A percentile compares a stretch with the other conserved stretches of the same genome.
Evolutionary conservation across 108 stramenopile species (phyloP).

Genomic region (Cyclotella atomus): DNA sequence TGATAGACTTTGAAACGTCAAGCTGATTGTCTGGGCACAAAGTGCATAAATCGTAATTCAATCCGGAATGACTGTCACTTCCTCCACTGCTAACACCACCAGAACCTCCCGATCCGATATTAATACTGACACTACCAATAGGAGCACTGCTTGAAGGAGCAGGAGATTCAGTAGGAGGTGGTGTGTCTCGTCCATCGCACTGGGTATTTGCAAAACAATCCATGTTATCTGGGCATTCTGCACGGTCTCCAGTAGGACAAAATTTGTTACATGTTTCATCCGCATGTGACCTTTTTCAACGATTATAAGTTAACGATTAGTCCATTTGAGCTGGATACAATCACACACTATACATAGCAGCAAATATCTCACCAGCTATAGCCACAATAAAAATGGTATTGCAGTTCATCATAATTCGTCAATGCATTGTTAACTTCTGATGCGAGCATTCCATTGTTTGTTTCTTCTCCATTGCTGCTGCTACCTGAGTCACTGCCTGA

Average conservation of each 20-base stretch:
- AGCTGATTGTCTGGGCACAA: conserved; percentile 6
- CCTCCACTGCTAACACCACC: background rate
- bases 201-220: conserved; percentile 36
- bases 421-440: conserved; percentile 19
- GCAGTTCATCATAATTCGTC: conserved; percentile 13
- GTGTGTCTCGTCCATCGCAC: conserved; percentile 34
- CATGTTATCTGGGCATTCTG: conserved; percentile 10
- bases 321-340: too few relatives aligned
- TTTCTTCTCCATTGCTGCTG: background rate
- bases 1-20: background rate
- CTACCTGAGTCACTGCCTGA: background rate
- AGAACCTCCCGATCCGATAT: background rate
- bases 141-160: conserved; percentile 13
- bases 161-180: conserved; percentile 24
- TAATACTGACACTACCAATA: background rate
- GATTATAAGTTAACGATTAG: too few relatives aligned
- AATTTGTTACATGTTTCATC: conserved; percentile 22
- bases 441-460: background rate
- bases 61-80: background rate
- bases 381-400: conserved; percentile 40
- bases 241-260: conserved; percentile 12
- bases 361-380: too few relatives aligned
- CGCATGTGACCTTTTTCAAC: too few relatives aligned
- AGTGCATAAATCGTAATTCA: conserved; percentile 11
- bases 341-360: too few relatives aligned